These are phyloP conservation scores for Diutina scorzettiae DNA, from an alignment of 1,139 yeast species.

Conservation along the genomic window DNA sequence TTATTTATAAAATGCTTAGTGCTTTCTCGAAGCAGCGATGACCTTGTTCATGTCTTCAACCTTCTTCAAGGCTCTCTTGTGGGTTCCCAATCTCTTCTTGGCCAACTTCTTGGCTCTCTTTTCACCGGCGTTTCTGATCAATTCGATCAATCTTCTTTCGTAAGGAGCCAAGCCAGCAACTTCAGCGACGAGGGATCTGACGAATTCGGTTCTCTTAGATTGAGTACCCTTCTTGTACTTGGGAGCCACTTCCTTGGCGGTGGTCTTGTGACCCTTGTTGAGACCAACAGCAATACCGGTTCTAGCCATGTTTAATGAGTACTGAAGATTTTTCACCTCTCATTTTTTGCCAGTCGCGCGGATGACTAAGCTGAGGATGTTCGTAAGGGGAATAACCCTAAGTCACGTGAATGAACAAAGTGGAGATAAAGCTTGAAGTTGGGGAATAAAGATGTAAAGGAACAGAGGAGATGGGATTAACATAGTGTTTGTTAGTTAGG, in stretches of 20 bases:
- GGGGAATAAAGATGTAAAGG: no score
- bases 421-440: no score
- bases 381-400: conserved; percentile 2
- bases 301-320: conserved; percentile 35
- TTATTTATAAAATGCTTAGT: conserved; percentile 17
- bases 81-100: conserved; percentile 99
- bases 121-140: conserved; percentile 99
- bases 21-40: conserved; percentile 97
- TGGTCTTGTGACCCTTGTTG: conserved; percentile 98
- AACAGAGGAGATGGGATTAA: no score
- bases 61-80: conserved; percentile 99
- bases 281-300: conserved; percentile 97
- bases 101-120: conserved; percentile 99
- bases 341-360: conserved; percentile 11
- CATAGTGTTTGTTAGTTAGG: no score
- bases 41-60: conserved; percentile 96
- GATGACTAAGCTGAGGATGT: not conserved
- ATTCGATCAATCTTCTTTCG: conserved; percentile 98
- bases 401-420: not conserved
- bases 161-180: conserved; percentile 99
- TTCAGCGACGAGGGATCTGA: conserved; percentile 91
- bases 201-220: conserved; percentile 93
- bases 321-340: conserved; percentile 8
- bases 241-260: conserved; percentile 76
- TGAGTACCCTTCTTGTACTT: conserved; percentile 96